phyloP scores from a whole-genome alignment of 2,329 filamentous ascomycete genomes.

The Onygena corvina region DNA sequence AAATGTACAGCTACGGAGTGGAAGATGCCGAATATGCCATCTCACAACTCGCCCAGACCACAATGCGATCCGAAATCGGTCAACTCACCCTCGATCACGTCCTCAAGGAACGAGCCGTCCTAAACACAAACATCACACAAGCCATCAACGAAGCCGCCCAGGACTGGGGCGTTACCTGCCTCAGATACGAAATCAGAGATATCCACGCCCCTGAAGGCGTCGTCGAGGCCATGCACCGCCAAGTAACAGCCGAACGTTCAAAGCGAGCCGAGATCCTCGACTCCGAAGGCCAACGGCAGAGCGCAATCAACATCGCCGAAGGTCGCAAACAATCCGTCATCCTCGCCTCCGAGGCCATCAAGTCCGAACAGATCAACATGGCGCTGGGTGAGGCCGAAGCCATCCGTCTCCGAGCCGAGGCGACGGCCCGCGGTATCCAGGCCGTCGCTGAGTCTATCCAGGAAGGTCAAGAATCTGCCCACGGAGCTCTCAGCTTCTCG shows the following conservation, averaged over 20 bases:
- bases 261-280: conserved; percentile 97
- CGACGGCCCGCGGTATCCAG: conserved; percentile 80
- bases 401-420: conserved; percentile 71
- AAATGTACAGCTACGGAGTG: conserved; percentile 68
- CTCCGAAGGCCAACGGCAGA: conserved; percentile 91
- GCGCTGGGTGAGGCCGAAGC: conserved; percentile 89
- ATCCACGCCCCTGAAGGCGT: conserved; percentile 92
- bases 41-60: conserved; percentile 92
- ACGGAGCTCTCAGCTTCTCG: conserved; percentile 70
- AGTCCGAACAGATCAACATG: conserved; percentile 83
- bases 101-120: conserved; percentile 85
- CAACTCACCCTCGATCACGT: conserved; percentile 95
- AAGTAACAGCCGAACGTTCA: conserved; percentile 91
- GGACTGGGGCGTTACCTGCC: conserved; percentile 90
- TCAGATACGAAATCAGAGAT: conserved; percentile 95
- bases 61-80: conserved; percentile 97
- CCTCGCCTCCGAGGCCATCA: conserved; percentile 81
- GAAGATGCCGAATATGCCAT: conserved; percentile 99
- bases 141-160: conserved; percentile 97
- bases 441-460: conserved; percentile 66
- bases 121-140: conserved; percentile 97
- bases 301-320: conserved; percentile 97
- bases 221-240: conserved; percentile 94
- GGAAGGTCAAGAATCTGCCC: conserved; percentile 60
- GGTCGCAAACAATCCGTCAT: conserved; percentile 96